These are phyloP conservation scores for Albugo candida DNA, from an alignment of 352 stramenopile genomes.

Conservation along the genomic window DNA sequence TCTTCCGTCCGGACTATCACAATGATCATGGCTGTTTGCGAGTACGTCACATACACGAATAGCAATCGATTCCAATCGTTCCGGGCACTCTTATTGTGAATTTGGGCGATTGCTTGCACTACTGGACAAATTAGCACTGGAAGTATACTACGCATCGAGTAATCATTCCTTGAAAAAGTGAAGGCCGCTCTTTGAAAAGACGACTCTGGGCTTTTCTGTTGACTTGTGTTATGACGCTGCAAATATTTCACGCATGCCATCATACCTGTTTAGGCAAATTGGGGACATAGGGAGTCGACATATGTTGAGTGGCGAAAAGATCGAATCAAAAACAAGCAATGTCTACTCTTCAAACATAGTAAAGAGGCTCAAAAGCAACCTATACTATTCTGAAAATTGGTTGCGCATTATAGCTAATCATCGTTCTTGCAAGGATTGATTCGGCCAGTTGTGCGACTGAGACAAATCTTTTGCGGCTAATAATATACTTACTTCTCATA, in stretches of 20 bases:
- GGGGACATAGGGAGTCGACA: slow-evolving; percentile 1
- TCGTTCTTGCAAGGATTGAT: no score
- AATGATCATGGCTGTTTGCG: slow-evolving; percentile 6
- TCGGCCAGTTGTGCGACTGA: no score
- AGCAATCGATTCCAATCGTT: slow-evolving; percentile 3
- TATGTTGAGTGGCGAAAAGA: slow-evolving; percentile 10
- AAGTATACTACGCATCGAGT: slow-evolving; percentile 9
- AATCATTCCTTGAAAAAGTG: slow-evolving; percentile 1
- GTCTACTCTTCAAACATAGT: slow-evolving; percentile 2
- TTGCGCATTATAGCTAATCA: no score
- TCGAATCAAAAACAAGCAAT: slow-evolving; percentile 9
- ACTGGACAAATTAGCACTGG: slow-evolving; percentile 10
- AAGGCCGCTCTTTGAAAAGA: slow-evolving; percentile 1
- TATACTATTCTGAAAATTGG: no score
- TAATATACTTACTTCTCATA: no score
- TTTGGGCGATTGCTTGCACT: slow-evolving; percentile 9
- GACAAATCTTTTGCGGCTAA: no score
- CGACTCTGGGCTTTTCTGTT: slow-evolving; percentile 10
- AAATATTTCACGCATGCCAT: slow-evolving; percentile 1
- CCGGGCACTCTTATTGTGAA: slow-evolving; percentile 9
- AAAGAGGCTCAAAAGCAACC: not conserved
- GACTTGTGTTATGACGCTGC: slow-evolving; percentile 9
- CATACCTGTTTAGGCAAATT: not conserved
- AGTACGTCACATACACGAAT: slow-evolving; percentile 2
- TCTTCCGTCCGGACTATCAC: slow-evolving; percentile 8